These are phyloP conservation scores for Clarireedia homoeocarpa DNA, from an alignment of 2,329 filamentous ascomycete species.

Conservation along the genomic window DNA sequence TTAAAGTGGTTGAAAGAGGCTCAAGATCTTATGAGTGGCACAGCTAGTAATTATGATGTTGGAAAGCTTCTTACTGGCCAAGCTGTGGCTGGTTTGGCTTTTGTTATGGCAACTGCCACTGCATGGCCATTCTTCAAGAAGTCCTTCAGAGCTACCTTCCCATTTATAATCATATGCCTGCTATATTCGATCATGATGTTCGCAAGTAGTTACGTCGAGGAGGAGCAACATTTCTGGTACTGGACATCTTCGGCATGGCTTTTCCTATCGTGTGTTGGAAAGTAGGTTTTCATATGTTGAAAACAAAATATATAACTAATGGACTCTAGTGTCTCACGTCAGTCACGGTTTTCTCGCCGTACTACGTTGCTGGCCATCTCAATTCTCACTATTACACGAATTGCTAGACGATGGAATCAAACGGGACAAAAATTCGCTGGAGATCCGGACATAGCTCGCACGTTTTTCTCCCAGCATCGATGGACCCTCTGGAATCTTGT, in stretches of 20 bases:
- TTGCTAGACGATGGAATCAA: conserved; percentile 84
- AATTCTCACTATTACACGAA: conserved; percentile 54
- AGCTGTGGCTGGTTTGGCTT: conserved; percentile 31
- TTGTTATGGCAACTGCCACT: conserved; percentile 30
- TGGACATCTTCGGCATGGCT: conserved; percentile 73
- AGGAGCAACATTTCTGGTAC: conserved; percentile 99
- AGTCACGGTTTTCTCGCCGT: conserved; percentile 8
- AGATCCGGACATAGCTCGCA: conserved; percentile 76
- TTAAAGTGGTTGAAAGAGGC: conserved; percentile 34
- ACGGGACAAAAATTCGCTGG: conserved; percentile 94
- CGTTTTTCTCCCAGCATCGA: conserved; percentile 56
- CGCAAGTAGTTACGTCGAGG: conserved; percentile 93
- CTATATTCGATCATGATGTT: conserved; percentile 89
- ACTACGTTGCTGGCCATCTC: conserved; percentile 29
- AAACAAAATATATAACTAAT: conserved; percentile 4
- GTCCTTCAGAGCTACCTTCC: conserved; percentile 29
- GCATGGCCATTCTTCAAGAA: conserved; percentile 34
- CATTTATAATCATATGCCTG: conserved; percentile 45
- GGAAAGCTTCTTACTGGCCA: conserved; percentile 46
- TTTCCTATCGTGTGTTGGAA: conserved; percentile 42
- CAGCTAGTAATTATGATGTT: conserved; percentile 88
- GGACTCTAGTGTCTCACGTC: conserved; percentile 18
- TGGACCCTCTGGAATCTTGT: conserved; percentile 68
- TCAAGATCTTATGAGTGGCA: conserved; percentile 75
- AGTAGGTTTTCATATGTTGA: conserved; percentile 17